Percentiles rank a stretch among this genome's conserved stretches.
Conservation (phyloP, 2,329 filamentous ascomycete species). For the Fusarium mundagurra region DNA sequence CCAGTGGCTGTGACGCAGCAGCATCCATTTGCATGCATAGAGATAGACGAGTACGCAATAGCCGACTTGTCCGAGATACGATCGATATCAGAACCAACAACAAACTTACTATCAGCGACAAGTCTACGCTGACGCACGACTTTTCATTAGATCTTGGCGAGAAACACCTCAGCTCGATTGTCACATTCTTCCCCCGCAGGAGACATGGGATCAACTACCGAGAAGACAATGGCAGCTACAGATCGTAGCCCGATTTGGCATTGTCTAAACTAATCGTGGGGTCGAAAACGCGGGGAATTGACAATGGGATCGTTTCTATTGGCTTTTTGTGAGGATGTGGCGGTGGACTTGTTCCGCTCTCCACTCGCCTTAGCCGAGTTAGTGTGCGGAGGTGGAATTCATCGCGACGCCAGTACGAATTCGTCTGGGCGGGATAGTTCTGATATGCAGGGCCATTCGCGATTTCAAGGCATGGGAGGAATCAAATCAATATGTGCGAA, state of each 20-base stretch:
- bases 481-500: neutral
- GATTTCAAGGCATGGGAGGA: neutral
- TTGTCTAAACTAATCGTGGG: neutral
- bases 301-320: neutral
- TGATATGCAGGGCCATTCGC: neutral
- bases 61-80: neutral
- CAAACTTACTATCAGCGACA: neutral
- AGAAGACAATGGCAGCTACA: neutral
- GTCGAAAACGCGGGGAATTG: neutral
- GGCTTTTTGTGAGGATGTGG: neutral
- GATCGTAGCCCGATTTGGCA: neutral
- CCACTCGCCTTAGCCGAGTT: neutral
- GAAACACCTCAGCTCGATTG: neutral
- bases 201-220: neutral
- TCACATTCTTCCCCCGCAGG: neutral
- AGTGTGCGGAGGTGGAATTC: neutral
- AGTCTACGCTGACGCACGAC: neutral
- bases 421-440: too few relatives aligned
- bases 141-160: neutral
- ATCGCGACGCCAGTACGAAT: neutral
- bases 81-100: neutral
- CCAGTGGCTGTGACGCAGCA: neutral
- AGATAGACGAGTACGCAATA: neutral
- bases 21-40: neutral
- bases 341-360: neutral